A percentile compares a stretch with the other conserved stretches of the same genome.
phyloP scores from a whole-genome alignment of 371 early-diverging fungal genomes.

The Blastocladiella emersonii region DNA sequence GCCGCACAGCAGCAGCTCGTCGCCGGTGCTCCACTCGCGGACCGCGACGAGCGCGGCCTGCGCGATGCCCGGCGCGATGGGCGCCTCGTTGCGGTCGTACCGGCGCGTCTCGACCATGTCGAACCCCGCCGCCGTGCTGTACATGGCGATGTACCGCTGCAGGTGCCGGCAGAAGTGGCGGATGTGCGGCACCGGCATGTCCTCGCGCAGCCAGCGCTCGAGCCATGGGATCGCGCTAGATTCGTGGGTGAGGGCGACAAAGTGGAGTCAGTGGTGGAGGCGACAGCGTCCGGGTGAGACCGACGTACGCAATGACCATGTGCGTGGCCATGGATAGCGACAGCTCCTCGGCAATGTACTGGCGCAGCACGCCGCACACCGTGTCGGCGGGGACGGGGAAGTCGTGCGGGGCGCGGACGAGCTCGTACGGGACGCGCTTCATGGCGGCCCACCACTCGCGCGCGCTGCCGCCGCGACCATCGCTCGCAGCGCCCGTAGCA shows the following conservation, averaged over 20 bases:
- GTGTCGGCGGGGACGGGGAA: neutral
- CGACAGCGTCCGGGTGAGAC: no score
- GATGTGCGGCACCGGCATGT: neutral
- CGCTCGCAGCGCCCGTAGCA: no score
- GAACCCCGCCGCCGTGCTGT: conserved; percentile 69
- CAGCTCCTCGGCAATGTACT: neutral
- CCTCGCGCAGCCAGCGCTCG: neutral
- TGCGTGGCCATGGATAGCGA: neutral
- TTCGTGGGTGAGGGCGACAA: no score
- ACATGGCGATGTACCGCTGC: conserved; percentile 53
- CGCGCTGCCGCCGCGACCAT: no score
- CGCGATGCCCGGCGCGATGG: conserved; percentile 44
- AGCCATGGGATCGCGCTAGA: neutral
- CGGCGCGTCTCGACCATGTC: conserved; percentile 30
- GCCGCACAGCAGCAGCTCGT: conserved; percentile 56
- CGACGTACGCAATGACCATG: neutral
- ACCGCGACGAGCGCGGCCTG: conserved; percentile 81
- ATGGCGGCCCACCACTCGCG: no score
- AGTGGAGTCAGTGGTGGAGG: no score
- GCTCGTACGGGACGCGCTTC: neutral
- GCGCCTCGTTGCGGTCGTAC: conserved; percentile 47
- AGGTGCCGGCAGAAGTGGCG: conserved; percentile 25
- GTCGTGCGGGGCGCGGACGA: neutral
- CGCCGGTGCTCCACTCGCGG: conserved; percentile 52
- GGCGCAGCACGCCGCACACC: neutral